phyloP scores from a whole-genome alignment of 2,329 filamentous ascomycete genomes.

The Whalleya microplaca region DNA sequence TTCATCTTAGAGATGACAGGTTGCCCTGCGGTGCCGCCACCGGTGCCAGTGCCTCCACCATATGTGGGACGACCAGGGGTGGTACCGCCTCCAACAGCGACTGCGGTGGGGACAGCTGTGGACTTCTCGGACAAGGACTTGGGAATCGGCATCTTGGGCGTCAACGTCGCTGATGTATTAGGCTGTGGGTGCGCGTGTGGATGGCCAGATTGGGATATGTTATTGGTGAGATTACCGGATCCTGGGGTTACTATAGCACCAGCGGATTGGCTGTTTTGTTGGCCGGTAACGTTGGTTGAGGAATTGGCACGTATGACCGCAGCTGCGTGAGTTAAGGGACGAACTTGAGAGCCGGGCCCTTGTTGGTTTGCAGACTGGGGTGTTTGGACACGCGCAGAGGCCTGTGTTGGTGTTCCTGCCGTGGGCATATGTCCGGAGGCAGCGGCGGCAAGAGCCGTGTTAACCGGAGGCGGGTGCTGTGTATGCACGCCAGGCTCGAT shows the following conservation, averaged over 20 bases:
- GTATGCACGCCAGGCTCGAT: slow-evolving; percentile 38
- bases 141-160: slow-evolving; percentile 77
- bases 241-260: slow-evolving; percentile 32
- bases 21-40: slow-evolving; percentile 79
- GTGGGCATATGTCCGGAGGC: slow-evolving; percentile 43
- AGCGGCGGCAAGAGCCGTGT: slow-evolving; percentile 49
- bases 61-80: slow-evolving; percentile 78
- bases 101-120: slow-evolving; percentile 71
- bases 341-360: slow-evolving; percentile 27
- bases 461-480: slow-evolving; percentile 50
- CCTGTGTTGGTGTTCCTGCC: slow-evolving; percentile 53
- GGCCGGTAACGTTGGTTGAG: slow-evolving; percentile 29
- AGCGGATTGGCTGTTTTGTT: slow-evolving; percentile 34
- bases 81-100: slow-evolving; percentile 66
- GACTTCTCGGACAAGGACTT: slow-evolving; percentile 74
- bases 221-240: slow-evolving; percentile 25
- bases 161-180: slow-evolving; percentile 44
- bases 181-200: slow-evolving; percentile 54
- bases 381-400: slow-evolving; percentile 52
- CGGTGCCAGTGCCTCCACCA: slow-evolving; percentile 75
- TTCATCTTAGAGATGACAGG: slow-evolving; percentile 83
- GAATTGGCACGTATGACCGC: slow-evolving; percentile 39
- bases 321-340: slow-evolving; percentile 33
- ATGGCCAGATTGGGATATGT: slow-evolving; percentile 44
- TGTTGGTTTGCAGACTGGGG: slow-evolving; percentile 44